Base-by-base conservation (phyloP, 2,329 filamentous ascomycete species). In the Paraphoma chrysanthemicola region DNA sequence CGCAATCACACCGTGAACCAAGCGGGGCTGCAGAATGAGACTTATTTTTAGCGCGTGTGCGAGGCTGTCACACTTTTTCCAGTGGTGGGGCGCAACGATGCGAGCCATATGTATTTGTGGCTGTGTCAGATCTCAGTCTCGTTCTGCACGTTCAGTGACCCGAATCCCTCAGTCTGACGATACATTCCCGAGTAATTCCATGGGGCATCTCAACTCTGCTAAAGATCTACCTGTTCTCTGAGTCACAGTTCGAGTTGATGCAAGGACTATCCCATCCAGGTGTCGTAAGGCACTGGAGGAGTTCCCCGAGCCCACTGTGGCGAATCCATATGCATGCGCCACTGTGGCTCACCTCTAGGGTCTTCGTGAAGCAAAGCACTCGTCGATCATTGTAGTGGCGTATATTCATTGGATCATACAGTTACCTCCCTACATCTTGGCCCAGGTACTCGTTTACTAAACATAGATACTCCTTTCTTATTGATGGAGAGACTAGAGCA, bases 401-500 rank as follows among this genome's bases (percentile, higher is more conserved):
- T 5, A 48, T 10, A 10, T 3, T 51, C 44, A 57, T 60, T 57
- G 46, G 58, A 6, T 38, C n/a, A 36, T 17, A 10, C 6, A 7
- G 12, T 23, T 23, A 42, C 30, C 36, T 10, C 12, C 7, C 33
- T 31, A 41, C n/a, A 39, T 30, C 44, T n/a, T 29, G n/a, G 23
- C 17, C 44, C 11, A 28, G 8, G 23, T 48, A 28, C 17, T 39
- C 10, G 28, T 9, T 16, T 30, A 29, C 56, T 57, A 62, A 57
- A 18, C 16, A 47, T 62, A 54, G 56, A 59, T 36, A 16, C 29
- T 18, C 16, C 44, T 29, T 39, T 51, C 28, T 53, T 43, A 55
- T 44, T 46, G 46, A 56, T 48, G 42, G 45, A 51, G 17, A 48
- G n/a, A 14, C 39, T 16, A 47, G 39, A 11, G 28, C 36, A 43